Evolutionary conservation across 129 eudicot genomes (phyloP), one percentile per base, ranked within the genome.

Genomic region (Saposhnikovia divaricata): DNA sequence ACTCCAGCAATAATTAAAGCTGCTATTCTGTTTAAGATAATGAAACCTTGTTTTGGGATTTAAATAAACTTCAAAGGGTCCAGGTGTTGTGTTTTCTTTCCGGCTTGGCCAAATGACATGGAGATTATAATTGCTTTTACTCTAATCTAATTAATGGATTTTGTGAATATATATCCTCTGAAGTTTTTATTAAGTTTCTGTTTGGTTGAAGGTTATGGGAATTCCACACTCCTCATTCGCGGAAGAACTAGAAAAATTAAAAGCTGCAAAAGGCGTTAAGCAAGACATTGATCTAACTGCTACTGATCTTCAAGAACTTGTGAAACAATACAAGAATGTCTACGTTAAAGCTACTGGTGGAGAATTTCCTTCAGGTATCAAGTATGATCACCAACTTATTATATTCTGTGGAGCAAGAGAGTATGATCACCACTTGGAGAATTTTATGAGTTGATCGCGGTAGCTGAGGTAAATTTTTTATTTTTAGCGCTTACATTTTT

Each of bases 221-320:
- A 89, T 96, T 73, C 89, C 98, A 4, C 99, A 92, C 81, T 84
- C 98, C 7, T 85, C 85, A 82, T 96, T 96, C 46, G 99, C 90
- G 83, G 99, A 90, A 51, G 87, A 86, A 82, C 77, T 96, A 61
- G 95, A 81, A 80, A 82, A 83, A 23, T 44, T 96, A 87, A 96
- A 96, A 83, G 82, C 84, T 45, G 84, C 76, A 53, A 87, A 81
- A 78, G 91, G 99, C 61, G 82, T 84, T 80, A 87, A 85, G 76
- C 89, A 87, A 16, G 99, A 96, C 82, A 90, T 93, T 5, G 97
- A 92, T 65, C 90, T 96, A 81, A 86, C 98, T 14, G 94, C 98
- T 47, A 84, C 91, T 69, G 96, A 92, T 90, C 98, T 96, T 37
- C 91, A 92, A 85, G 95, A 92, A 82, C 94, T 96, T 7, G 99